Conservation (phyloP, 2,329 filamentous ascomycete genomes). For the Hortaea sp. region DNA sequence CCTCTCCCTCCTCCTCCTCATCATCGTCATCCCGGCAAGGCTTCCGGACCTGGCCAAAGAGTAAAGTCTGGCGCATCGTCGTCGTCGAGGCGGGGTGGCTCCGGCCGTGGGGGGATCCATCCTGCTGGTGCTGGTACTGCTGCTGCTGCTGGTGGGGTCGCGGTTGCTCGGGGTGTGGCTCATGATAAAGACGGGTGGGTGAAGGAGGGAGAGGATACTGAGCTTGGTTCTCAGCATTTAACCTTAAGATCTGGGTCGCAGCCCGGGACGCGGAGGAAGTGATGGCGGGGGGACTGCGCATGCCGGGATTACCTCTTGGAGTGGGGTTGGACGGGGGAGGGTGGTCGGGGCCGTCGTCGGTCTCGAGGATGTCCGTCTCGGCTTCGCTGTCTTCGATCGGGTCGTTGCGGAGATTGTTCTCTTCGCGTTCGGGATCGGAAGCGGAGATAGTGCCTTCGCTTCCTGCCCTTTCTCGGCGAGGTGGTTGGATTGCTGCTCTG, state of each 20-base stretch:
- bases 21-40: no score
- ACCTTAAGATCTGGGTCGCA: no score
- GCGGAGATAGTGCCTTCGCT: conserved; percentile 65
- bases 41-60: conserved; percentile 54
- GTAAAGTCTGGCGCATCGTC: conserved; percentile 46
- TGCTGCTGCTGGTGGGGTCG: conserved; percentile 49
- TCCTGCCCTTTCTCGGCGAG: conserved; percentile 3
- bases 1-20: no score
- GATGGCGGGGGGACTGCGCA: no score
- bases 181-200: conserved; percentile 23
- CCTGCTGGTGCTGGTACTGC: no score
- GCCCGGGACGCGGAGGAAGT: no score
- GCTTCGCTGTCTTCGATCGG: conserved; percentile 35
- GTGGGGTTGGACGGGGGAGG: no score
- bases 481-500: conserved; percentile 3
- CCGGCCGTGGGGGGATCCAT: no score
- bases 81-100: no score
- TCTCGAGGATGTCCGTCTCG: conserved; percentile 52
- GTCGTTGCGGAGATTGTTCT: conserved; percentile 30
- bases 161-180: conserved; percentile 60
- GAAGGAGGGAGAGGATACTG: no score
- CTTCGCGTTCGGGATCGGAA: conserved; percentile 34
- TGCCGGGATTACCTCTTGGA: no score
- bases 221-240: no score
- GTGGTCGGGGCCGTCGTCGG: conserved; percentile 22